Evolutionary conservation across 768 basidiomycete genomes (phyloP).

Genomic region (Boletus vinaceobasis): DNA sequence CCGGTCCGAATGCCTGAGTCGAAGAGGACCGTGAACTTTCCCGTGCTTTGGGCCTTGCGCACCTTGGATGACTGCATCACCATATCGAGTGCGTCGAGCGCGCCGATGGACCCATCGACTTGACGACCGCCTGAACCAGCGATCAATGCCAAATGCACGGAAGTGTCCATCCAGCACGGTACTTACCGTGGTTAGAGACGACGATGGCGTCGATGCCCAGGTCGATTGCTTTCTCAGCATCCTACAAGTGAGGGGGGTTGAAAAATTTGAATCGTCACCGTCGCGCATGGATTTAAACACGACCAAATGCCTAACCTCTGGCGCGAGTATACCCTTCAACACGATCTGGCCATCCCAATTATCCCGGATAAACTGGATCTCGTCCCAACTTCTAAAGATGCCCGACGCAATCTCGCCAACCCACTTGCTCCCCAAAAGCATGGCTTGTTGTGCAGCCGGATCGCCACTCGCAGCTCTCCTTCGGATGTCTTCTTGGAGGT

Average conservation of each 20-base stretch:
- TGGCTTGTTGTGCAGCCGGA: slow-evolving; percentile 22
- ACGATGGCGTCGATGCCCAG: slow-evolving; percentile 67
- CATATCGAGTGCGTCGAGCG: slow-evolving; percentile 64
- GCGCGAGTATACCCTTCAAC: slow-evolving; percentile 42
- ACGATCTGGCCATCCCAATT: slow-evolving; percentile 50
- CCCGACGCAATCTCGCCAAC: slow-evolving; percentile 38
- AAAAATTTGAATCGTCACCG: not conserved
- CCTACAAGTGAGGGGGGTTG: slow-evolving; percentile 13
- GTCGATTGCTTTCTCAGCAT: slow-evolving; percentile 58
- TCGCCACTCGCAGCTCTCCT: slow-evolving; percentile 29
- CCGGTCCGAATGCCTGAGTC: slow-evolving; percentile 58
- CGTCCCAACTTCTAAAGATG: slow-evolving; percentile 42
- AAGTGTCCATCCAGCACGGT: not conserved
- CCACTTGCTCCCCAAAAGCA: slow-evolving; percentile 39
- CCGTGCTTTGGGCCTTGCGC: slow-evolving; percentile 51
- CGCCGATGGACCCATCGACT: slow-evolving; percentile 74
- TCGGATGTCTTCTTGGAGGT: slow-evolving; percentile 29
- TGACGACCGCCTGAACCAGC: slow-evolving; percentile 59
- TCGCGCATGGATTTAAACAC: not conserved
- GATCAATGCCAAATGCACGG: not conserved
- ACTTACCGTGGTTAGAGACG: slow-evolving; percentile 75
- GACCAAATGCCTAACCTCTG: slow-evolving; percentile 1
- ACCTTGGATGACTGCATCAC: slow-evolving; percentile 64
- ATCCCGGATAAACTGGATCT: slow-evolving; percentile 40
- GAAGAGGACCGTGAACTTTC: slow-evolving; percentile 67